Percentiles rank a stretch among this genome's conserved stretches.
phyloP scores from a whole-genome alignment of 306 rosid genomes.

The Cucurbita ficifolia region DNA sequence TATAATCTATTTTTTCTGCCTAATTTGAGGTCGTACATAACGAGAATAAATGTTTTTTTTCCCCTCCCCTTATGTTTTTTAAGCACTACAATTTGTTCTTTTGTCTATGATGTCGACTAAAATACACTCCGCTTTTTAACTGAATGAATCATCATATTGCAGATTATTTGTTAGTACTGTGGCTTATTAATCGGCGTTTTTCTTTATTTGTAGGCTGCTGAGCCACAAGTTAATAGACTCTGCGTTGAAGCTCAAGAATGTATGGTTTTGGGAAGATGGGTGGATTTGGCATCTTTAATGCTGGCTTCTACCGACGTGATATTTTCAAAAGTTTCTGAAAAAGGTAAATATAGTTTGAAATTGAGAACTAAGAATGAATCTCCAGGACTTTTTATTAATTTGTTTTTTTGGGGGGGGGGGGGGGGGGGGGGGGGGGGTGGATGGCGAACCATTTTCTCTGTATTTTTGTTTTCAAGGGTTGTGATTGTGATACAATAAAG shows the following conservation, averaged over 20 bases:
- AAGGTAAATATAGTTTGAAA: constrained; percentile 36
- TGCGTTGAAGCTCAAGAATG: constrained; percentile 66
- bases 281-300: constrained; percentile 73
- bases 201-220: constrained; percentile 47
- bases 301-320: constrained; percentile 79
- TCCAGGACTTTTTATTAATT: too few species aligned
- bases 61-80: background rate
- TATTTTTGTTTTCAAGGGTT: background rate
- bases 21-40: background rate
- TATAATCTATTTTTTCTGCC: background rate
- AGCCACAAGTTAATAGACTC: constrained; percentile 64
- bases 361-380: background rate
- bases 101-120: background rate
- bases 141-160: background rate
- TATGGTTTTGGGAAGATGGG: constrained; percentile 55
- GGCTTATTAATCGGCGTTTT: background rate
- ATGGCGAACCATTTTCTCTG: background rate
- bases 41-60: background rate
- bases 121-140: background rate
- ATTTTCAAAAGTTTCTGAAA: constrained; percentile 79
- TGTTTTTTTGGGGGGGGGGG: too few species aligned
- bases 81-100: background rate
- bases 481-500: background rate
- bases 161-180: background rate
- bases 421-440: too few species aligned